Base-by-base conservation (phyloP, 495 filamentous ascomycete genomes). In the Polyplosphaeria fusca region DNA sequence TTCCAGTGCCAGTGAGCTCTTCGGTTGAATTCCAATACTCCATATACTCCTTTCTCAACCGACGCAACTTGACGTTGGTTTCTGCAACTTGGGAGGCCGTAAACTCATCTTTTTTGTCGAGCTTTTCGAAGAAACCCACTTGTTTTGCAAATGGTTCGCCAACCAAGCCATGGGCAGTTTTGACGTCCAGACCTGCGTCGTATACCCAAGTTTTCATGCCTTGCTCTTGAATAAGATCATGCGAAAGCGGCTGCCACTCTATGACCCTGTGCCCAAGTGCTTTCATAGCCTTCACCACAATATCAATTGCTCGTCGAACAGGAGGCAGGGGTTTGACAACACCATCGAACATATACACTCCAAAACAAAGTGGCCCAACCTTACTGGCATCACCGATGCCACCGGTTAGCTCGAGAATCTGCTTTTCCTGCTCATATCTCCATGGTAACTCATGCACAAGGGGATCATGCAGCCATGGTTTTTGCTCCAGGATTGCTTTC, bases 11-110 rank as follows among this genome's bases (percentile, higher is more conserved):
- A 0, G 81, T 85, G 14, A 71, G 28, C 19, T 72, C 60, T 1
- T 68, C 70, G 0, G 83, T 87, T 39, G 69, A 78, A 59, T 85
- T 83, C 85, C 85, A 88, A 68, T 86, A 87, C 27, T 84, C 82
- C 76, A 83, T 76, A 58, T 86, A 86, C 40, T 77, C 73, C 61
- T 83, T 85, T 66, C 82, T 79, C 47, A 78, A 77, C 40, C 80
- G 71, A 9, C 83, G 75, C 56, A 82, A 80, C n/a, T 68, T 62
- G 11, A 87, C 69, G 50, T 86, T 87, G 16, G 75, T 56, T 19
- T 67, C 74, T 9, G 80, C 73, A 41, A 86, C 77, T 12, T 77
- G 70, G 4, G 60, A 70, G 0, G 78, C 79, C 26, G 60, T 74
- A 24, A 57, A 66, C 60, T 76, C 61, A n/a, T n/a, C n/a, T n/a